A percentile compares a stretch with the other conserved stretches of the same genome.
phyloP scores from a whole-genome alignment of 805 yeast genomes.

The Pachysolen tannophilus region DNA sequence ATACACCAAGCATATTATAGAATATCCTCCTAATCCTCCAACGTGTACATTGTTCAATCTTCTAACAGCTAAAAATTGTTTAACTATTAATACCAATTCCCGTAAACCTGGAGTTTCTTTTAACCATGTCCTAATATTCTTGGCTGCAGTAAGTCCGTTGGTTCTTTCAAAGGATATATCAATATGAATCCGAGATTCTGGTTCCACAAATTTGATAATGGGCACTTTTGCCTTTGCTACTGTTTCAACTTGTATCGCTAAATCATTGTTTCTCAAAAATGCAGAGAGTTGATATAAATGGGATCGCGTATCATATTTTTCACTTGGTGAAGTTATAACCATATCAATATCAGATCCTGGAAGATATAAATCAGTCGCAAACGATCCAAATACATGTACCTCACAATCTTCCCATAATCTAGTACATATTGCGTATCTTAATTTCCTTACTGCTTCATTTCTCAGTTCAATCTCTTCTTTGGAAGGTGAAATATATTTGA shows the following conservation, averaged over 20 bases:
- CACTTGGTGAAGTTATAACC: conserved; percentile 63
- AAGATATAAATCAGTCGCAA: conserved; percentile 84
- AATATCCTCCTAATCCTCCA: conserved; percentile 93
- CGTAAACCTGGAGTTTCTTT: conserved; percentile 67
- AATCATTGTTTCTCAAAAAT: conserved; percentile 46
- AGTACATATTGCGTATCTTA: conserved; percentile 44
- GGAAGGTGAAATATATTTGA: conserved; percentile 80
- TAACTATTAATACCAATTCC: conserved; percentile 73
- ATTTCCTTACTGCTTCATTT: conserved; percentile 51
- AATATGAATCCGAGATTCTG: conserved; percentile 59
- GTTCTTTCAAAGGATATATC: conserved; percentile 86
- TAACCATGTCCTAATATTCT: conserved; percentile 69
- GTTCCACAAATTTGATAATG: conserved; percentile 83
- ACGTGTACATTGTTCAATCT: conserved; percentile 78
- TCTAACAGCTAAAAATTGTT: conserved; percentile 77
- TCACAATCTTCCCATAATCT: conserved; percentile 72
- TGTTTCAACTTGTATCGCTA: conserved; percentile 74
- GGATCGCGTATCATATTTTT: conserved; percentile 55
- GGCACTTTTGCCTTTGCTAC: conserved; percentile 91
- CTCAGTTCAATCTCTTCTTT: conserved; percentile 61
- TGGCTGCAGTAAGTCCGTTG: conserved; percentile 80
- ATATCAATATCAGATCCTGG: conserved; percentile 96
- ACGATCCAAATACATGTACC: conserved; percentile 85
- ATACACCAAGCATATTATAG: conserved; percentile 81
- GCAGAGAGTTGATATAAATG: conserved; percentile 67